Base-by-base conservation (phyloP, 2,329 filamentous ascomycete species). In the Apiospora phragmitis region DNA sequence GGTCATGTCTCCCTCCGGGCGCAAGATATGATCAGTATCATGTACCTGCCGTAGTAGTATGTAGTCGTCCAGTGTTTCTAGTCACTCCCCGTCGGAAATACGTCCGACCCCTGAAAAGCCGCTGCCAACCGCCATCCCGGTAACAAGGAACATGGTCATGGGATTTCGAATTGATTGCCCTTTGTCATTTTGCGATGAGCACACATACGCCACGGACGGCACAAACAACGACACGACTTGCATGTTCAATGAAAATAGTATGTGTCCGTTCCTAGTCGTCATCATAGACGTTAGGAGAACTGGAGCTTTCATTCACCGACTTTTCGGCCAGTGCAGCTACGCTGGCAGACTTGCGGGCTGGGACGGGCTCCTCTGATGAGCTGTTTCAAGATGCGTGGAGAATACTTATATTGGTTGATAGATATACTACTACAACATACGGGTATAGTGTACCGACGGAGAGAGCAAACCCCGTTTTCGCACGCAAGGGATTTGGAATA, bases 291-390 rank as follows among this genome's bases (percentile, higher is more conserved):
- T 14, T 12, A 55, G 49, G 32, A 55, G 51, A 59, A 59, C 35
- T 59, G 51, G 51, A 59, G 26, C 18, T 59, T 43, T 32, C 14
- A 16, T 32, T 59, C 51, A 59, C 51, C 51, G 51, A 59, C 51
- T 59, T 59, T 59, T 59, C 11, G 47, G 43, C 43, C 43, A 47
- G 43, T n/a, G 43, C 43, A 47, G 43, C 51, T 35, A 21, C 8
- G 51, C 51, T 32, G 51, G 29, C 47, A 59, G 35, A 59, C 51
- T 59, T 59, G 51, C 51, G 51, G 51, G 51, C 51, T 59, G 51
- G 24, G 49, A n/a, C n/a, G 49, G 5, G 9, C 26, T 47, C 43
- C 18, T 45, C 43, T n/a, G 24, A 9, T 12, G 18, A 9, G 51
- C 51, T 59, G 51, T 59, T 59, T 59, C 51, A 32, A 59, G 51